Conservation (phyloP, 1,139 yeast genomes). For the Candida mesenterica region DNA sequence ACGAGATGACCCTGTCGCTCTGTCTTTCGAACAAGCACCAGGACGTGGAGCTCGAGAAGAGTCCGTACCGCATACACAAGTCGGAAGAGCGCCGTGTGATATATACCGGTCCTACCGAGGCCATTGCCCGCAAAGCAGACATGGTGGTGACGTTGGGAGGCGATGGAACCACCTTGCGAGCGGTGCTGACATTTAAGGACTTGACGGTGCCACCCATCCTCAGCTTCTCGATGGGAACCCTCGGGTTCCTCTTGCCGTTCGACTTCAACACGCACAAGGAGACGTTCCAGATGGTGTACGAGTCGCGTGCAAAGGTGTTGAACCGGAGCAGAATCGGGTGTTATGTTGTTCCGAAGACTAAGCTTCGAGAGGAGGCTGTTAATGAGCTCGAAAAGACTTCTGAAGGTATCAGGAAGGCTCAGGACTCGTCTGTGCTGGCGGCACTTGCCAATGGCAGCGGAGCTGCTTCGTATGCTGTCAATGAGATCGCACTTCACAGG, state of each 20-base stretch:
- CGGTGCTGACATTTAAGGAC: constrained; percentile 63
- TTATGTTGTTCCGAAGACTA: constrained; percentile 39
- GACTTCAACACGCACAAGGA: constrained; percentile 59
- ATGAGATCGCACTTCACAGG: constrained; percentile 83
- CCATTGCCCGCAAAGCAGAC: constrained; percentile 61
- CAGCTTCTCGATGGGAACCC: constrained; percentile 86
- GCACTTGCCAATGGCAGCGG: constrained; percentile 17
- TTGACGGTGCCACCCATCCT: constrained; percentile 82
- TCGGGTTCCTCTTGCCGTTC: constrained; percentile 88
- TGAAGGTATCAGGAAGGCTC: too few species aligned
- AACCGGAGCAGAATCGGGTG: constrained; percentile 79
- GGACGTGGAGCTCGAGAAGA: constrained; percentile 16
- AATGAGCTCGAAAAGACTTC: constrained; percentile 4
- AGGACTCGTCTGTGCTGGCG: too few species aligned
- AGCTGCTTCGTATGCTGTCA: constrained; percentile 67
- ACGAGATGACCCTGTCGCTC: constrained; percentile 26
- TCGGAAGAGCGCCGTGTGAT: constrained; percentile 17
- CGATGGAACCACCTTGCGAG: constrained; percentile 87
- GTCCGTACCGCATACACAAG: constrained; percentile 4
- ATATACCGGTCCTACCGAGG: constrained; percentile 59
- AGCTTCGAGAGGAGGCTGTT: too few species aligned
- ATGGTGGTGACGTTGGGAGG: constrained; percentile 87
- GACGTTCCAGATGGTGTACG: constrained; percentile 67
- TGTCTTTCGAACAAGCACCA: constrained; percentile 9
- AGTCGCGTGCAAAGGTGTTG: constrained; percentile 65